A percentile compares a stretch with the other conserved stretches of the same genome.
Conservation (phyloP, 1,139 yeast genomes). For the Sugiyamaella paludigena region DNA sequence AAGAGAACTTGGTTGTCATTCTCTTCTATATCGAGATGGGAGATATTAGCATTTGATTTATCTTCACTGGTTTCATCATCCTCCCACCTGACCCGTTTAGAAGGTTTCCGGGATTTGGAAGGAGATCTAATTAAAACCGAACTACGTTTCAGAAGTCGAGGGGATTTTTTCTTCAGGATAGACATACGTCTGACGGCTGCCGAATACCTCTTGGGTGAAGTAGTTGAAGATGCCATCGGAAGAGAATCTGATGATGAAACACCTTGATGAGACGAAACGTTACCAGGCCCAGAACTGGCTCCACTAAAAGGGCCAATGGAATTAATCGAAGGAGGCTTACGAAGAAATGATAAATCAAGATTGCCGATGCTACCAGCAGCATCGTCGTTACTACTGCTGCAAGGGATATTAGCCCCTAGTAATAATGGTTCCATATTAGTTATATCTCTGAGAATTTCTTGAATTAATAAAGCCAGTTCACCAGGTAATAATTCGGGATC, state of each 20-base stretch:
- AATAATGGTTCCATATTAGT: neutral
- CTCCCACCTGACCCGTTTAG: constrained; percentile 33
- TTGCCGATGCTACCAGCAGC: neutral
- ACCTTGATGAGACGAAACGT: constrained; percentile 3
- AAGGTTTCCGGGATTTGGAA: constrained; percentile 22
- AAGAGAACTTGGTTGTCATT: neutral
- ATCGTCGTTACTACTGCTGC: neutral
- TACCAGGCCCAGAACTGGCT: neutral
- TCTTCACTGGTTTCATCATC: constrained; percentile 21
- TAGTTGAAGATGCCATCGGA: constrained; percentile 1
- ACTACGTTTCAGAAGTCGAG: constrained; percentile 18
- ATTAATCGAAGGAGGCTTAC: neutral
- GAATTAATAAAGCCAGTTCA: constrained; percentile 1
- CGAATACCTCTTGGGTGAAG: neutral
- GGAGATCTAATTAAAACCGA: constrained; percentile 26
- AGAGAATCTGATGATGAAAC: neutral
- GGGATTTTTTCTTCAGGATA: constrained; percentile 16
- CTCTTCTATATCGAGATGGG: neutral
- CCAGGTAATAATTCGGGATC: neutral
- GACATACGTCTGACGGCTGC: constrained; percentile 6
- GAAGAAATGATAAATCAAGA: constrained; percentile 6
- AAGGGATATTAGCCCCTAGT: too few species aligned
- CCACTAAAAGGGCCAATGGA: neutral
- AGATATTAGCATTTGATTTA: neutral
- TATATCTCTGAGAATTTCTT: constrained; percentile 4